A percentile compares a stretch with the other conserved stretches of the same genome.
phyloP scores from a whole-genome alignment of 2,329 filamentous ascomycete genomes.

The Exophiala sp. region DNA sequence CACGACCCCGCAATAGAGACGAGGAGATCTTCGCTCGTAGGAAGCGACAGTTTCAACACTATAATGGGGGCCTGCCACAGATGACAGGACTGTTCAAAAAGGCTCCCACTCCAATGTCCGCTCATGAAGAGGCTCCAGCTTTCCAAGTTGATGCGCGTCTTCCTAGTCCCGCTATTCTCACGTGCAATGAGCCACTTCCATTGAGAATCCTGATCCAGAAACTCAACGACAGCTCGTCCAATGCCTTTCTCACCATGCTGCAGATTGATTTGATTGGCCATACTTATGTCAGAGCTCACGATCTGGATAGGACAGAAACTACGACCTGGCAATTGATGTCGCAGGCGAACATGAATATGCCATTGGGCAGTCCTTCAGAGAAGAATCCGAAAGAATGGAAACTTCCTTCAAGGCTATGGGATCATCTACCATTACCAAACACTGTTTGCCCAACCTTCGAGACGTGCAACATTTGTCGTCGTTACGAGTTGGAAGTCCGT shows the following conservation, averaged over 20 bases:
- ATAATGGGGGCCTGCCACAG: slow-evolving; percentile 37
- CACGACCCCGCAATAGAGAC: slow-evolving; percentile 61
- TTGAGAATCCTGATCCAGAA: slow-evolving; percentile 77
- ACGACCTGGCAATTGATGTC: slow-evolving; percentile 74
- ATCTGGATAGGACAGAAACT: slow-evolving; percentile 65
- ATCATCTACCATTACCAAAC: slow-evolving; percentile 68
- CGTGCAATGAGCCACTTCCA: slow-evolving; percentile 81
- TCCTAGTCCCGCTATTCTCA: slow-evolving; percentile 82
- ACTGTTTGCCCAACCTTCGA: slow-evolving; percentile 82
- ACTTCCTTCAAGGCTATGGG: slow-evolving; percentile 68
- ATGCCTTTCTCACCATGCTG: slow-evolving; percentile 71
- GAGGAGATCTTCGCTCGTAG: slow-evolving; percentile 84
- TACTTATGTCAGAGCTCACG: slow-evolving; percentile 75
- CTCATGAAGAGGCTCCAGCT: slow-evolving; percentile 43
- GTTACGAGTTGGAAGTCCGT: slow-evolving; percentile 79
- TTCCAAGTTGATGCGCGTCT: slow-evolving; percentile 79
- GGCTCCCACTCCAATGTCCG: slow-evolving; percentile 22
- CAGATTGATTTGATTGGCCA: slow-evolving; percentile 78
- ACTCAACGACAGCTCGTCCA: slow-evolving; percentile 63
- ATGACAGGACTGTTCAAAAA: slow-evolving; percentile 61
- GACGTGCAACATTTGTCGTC: slow-evolving; percentile 80
- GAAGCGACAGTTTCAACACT: slow-evolving; percentile 56
- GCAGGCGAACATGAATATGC: slow-evolving; percentile 66
- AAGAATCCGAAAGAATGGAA: slow-evolving; percentile 64
- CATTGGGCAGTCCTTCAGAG: slow-evolving; percentile 58